Percentiles rank a stretch among this genome's conserved stretches.
Conservation (phyloP, 306 rosid genomes). For the Dryas octopetala region DNA sequence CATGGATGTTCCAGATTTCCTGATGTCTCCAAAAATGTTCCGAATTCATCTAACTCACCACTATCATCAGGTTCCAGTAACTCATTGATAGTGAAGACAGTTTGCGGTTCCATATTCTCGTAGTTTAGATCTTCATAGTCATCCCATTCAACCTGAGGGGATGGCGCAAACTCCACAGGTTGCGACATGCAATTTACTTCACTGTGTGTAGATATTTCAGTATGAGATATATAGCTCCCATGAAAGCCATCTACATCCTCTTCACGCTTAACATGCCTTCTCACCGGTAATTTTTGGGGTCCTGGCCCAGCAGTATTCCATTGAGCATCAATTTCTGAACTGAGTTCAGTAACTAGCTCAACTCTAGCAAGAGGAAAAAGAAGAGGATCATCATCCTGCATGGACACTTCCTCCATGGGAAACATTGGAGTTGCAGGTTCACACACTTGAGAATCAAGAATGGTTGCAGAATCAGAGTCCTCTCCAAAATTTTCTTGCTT, state of each 20-base stretch:
- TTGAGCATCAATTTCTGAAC: slow-evolving; percentile 49
- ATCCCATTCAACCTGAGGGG: slow-evolving; percentile 46
- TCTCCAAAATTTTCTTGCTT: slow-evolving; percentile 55
- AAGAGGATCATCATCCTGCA: slow-evolving; percentile 65
- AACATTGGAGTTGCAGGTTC: slow-evolving; percentile 60
- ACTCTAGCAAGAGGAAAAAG: slow-evolving; percentile 65
- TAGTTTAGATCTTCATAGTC: slow-evolving; percentile 44
- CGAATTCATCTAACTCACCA: slow-evolving; percentile 46
- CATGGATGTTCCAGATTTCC: slow-evolving; percentile 41
- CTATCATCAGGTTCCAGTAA: slow-evolving; percentile 60
- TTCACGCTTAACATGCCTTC: slow-evolving; percentile 72
- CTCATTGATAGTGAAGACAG: slow-evolving; percentile 73
- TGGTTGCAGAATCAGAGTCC: slow-evolving; percentile 53
- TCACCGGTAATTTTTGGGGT: slow-evolving; percentile 74
- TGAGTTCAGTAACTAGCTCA: slow-evolving; percentile 60
- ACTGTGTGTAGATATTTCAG: slow-evolving; percentile 30
- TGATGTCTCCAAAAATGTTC: slow-evolving; percentile 42
- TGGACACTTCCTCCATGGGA: slow-evolving; percentile 46
- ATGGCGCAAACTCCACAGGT: slow-evolving; percentile 30
- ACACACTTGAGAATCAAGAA: slow-evolving; percentile 41
- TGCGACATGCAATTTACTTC: slow-evolving; percentile 34
- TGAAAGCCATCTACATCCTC: slow-evolving; percentile 56
- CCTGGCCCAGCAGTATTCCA: slow-evolving; percentile 57
- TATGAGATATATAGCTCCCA: slow-evolving; percentile 34
- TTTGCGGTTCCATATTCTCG: slow-evolving; percentile 68